Conservation (phyloP, 345 rosid genomes). For the Odontarrhena argentea region DNA sequence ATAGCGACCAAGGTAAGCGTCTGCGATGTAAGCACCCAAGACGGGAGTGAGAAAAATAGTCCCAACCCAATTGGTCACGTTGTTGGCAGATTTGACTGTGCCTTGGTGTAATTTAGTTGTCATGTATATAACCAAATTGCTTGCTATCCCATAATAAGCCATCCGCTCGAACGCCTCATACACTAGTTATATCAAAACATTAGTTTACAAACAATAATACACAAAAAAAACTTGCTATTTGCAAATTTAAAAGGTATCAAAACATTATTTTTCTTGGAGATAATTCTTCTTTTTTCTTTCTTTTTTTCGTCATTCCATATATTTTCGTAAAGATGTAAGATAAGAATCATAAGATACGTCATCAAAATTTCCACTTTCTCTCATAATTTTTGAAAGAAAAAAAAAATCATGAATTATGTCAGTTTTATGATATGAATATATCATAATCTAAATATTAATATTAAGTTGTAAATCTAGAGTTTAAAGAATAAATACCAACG, state of each 20-base stretch:
- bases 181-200: constrained; percentile 29
- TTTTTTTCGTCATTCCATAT: not conserved
- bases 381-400: constrained; percentile 19
- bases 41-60: constrained; percentile 79
- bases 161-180: constrained; percentile 89
- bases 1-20: constrained; percentile 87
- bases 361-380: not conserved
- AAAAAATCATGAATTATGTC: too few relatives aligned
- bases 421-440: constrained; percentile 6
- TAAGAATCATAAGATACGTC: constrained; percentile 23
- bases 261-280: too few relatives aligned
- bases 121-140: constrained; percentile 72
- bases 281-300: too few relatives aligned
- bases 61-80: constrained; percentile 96
- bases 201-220: too few relatives aligned
- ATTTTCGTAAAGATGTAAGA: not conserved
- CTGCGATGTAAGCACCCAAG: constrained; percentile 87
- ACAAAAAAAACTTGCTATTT: not conserved
- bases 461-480: too few relatives aligned
- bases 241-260: not conserved
- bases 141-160: constrained; percentile 89
- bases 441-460: too few relatives aligned
- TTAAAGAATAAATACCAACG: constrained; percentile 50
- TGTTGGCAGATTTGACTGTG: constrained; percentile 78
- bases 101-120: constrained; percentile 80